Evolutionary conservation across 2,329 filamentous ascomycete genomes (phyloP).

Genomic region (Albophoma yamanashiensis): DNA sequence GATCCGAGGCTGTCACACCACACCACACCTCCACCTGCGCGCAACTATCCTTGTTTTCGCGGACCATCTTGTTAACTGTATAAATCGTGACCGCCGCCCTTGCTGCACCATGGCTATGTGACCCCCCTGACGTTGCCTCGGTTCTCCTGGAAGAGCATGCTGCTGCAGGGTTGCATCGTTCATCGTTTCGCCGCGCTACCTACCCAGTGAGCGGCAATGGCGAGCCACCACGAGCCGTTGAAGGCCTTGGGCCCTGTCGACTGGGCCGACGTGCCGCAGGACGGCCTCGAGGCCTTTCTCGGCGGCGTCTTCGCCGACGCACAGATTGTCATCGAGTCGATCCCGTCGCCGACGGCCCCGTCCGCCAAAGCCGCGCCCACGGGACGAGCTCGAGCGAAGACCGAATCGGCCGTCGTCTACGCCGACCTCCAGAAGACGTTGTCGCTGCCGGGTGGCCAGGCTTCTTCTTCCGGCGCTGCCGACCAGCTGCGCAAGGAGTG

Average conservation of each 20-base stretch:
- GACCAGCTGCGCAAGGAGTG: slow-evolving; percentile 65
- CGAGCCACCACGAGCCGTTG: slow-evolving; percentile 47
- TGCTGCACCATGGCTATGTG: neutral
- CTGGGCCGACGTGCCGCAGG: slow-evolving; percentile 34
- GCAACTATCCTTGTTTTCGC: neutral
- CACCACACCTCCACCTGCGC: neutral
- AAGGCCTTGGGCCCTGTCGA: slow-evolving; percentile 43
- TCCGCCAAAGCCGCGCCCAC: slow-evolving; percentile 27
- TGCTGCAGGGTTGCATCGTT: neutral
- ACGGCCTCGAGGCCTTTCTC: slow-evolving; percentile 43
- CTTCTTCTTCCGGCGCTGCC: slow-evolving; percentile 35
- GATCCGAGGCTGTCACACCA: neutral
- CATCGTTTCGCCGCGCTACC: neutral
- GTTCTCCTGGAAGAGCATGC: neutral
- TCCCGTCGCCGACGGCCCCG: slow-evolving; percentile 41
- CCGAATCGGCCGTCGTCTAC: slow-evolving; percentile 40
- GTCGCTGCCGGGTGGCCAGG: slow-evolving; percentile 21
- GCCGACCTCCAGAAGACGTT: slow-evolving; percentile 41
- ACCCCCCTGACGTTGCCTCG: neutral
- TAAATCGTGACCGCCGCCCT: neutral
- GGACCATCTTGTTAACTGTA: neutral
- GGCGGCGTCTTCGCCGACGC: slow-evolving; percentile 52
- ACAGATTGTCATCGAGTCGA: slow-evolving; percentile 64
- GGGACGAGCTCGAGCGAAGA: slow-evolving; percentile 41
- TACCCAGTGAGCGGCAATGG: slow-evolving; percentile 28